Evolutionary conservation across 495 filamentous ascomycete species (phyloP), one percentile per base, ranked within the genome.

Genomic region (Endocarpon pusillum): DNA sequence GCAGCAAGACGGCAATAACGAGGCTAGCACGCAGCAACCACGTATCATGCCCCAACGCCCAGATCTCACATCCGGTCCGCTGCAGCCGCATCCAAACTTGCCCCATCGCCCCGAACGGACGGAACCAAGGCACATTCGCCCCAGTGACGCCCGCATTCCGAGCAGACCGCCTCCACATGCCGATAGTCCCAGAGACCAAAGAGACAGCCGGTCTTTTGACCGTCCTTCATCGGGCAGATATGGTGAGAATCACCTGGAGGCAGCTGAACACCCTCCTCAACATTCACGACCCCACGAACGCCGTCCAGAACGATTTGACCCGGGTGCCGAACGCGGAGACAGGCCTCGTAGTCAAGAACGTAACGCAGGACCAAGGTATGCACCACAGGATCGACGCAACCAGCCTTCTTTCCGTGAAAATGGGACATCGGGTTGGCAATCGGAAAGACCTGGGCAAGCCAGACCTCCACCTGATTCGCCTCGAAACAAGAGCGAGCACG

Each of bases 111-210:
- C 46, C 12, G 44, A 42, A 4, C 41, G 57, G n/a, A 15, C 45
- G n/a, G n/a, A n/a, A n/a, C n/a, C n/a, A n/a, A n/a, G n/a, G n/a
- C n/a, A n/a, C n/a, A n/a, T n/a, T n/a, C n/a, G n/a, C n/a, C n/a
- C n/a, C n/a, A n/a, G 49, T 21, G 45, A 42, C 20, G 53, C 54
- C 9, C 44, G 53, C 29, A 36, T 59, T 10, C 57, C 55, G n/a
- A 47, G 44, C 4, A 55, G 57, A 12, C 53, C 58, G 15, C 58
- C 62, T 36, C 33, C 56, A 17, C 27, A 53, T n/a, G n/a, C n/a
- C 25, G 57, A 62, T 21, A 54, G 55, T 11, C n/a, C n/a, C n/a
- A n/a, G n/a, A n/a, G n/a, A n/a, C n/a, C 51, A 52, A 37, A 53
- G 55, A 14, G 55, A 59, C 11, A 48, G 57, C 34, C 53, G 44